A percentile compares a stretch with the other conserved stretches of the same genome.
These are phyloP conservation scores for Cryphonectria nitschkei DNA, from an alignment of 2,329 filamentous ascomycete genomes.

Conservation along the genomic window DNA sequence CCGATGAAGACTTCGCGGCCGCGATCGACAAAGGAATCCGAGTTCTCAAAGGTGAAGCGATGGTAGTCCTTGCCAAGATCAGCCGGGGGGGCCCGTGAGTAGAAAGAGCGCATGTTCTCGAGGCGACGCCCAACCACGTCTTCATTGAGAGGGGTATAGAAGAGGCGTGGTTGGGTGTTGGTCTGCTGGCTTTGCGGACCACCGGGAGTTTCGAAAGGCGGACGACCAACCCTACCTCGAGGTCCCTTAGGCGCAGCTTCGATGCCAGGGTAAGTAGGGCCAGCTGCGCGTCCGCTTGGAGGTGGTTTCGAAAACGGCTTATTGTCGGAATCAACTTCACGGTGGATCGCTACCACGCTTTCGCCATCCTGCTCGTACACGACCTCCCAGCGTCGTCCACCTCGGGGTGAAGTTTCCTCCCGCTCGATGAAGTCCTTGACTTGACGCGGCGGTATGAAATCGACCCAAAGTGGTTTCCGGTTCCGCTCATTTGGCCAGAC, in stretches of 20 bases:
- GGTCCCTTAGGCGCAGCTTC: conserved; percentile 36
- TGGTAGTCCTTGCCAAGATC: conserved; percentile 59
- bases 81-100: conserved; percentile 42
- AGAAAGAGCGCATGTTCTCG: conserved; percentile 52
- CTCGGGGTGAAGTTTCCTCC: conserved; percentile 58
- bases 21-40: conserved; percentile 68
- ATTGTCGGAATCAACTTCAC: conserved; percentile 47
- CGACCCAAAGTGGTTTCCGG: conserved; percentile 82
- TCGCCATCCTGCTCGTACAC: conserved; percentile 64
- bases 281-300: conserved; percentile 29
- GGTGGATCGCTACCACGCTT: conserved; percentile 59
- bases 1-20: conserved; percentile 72
- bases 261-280: conserved; percentile 31
- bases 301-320: conserved; percentile 30
- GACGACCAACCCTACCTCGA: conserved; percentile 33
- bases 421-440: conserved; percentile 73
- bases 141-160: conserved; percentile 62
- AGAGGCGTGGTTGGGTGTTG: conserved; percentile 45
- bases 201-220: conserved; percentile 23
- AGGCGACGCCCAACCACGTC: conserved; percentile 68
- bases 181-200: conserved; percentile 30
- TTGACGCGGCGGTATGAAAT: conserved; percentile 81
- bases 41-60: conserved; percentile 74
- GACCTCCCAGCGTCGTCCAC: conserved; percentile 69
- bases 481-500: conserved; percentile 88